These are phyloP conservation scores for Withania somnifera DNA, from an alignment of 305 asterid genomes.

Conservation along the genomic window DNA sequence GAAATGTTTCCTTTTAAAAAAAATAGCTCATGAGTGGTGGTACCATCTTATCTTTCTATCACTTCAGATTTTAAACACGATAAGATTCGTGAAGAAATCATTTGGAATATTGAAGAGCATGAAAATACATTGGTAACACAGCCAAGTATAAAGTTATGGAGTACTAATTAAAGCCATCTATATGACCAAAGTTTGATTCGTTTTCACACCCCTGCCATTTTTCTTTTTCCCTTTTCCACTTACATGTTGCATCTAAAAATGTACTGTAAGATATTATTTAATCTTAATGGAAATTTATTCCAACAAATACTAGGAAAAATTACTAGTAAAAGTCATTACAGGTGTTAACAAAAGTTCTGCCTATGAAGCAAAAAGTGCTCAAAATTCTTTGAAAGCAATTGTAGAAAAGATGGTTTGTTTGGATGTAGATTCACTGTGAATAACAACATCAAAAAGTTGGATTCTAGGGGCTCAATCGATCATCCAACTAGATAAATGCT, in stretches of 20 bases:
- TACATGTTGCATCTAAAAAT: not conserved
- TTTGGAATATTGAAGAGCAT: not conserved
- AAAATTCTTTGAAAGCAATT: not conserved
- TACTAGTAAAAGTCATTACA: not conserved
- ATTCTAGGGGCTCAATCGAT: not conserved
- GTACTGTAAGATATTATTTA: not conserved
- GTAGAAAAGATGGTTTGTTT: not conserved
- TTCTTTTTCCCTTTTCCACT: not conserved
- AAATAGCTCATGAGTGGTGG: not conserved
- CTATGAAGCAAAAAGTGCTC: not conserved
- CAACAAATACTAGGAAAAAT: not conserved
- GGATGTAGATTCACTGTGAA: not conserved
- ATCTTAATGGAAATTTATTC: not conserved
- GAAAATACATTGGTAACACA: not conserved
- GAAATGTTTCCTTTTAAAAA: no score
- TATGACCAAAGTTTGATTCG: not conserved
- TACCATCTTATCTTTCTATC: not conserved
- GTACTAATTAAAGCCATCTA: not conserved
- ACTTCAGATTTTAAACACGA: not conserved
- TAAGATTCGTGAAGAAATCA: not conserved
- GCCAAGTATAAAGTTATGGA: not conserved
- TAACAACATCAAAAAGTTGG: not conserved
- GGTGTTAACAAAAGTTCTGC: not conserved
- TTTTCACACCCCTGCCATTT: not conserved
- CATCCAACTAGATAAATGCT: not conserved